Conservation (phyloP, 257 asterid species). For the Primulina huaijiensis region DNA sequence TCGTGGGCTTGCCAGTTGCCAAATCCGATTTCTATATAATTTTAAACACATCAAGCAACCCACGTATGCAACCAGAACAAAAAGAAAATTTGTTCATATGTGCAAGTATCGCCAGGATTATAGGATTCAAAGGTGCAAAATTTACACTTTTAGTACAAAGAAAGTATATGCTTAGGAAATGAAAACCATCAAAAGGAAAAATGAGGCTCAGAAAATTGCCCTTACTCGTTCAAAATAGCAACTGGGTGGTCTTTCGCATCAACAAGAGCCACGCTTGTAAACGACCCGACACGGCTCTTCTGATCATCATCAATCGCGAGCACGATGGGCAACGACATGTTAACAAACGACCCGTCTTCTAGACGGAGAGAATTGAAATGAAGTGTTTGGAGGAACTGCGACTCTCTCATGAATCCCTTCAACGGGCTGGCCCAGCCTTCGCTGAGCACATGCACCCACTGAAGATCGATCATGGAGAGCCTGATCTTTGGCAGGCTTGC, state of each 20-base stretch:
- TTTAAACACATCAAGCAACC: neutral
- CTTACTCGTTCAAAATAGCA: constrained; percentile 77
- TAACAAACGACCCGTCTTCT: constrained; percentile 65
- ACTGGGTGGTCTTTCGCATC: constrained; percentile 43
- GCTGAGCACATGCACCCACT: constrained; percentile 96
- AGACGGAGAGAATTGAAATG: constrained; percentile 85
- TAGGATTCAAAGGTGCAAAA: neutral
- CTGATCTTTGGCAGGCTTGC: constrained; percentile 51
- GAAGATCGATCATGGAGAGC: constrained; percentile 70
- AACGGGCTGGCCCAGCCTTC: constrained; percentile 99
- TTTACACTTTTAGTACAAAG: neutral
- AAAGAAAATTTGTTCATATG: neutral
- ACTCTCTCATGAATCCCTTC: constrained; percentile 88
- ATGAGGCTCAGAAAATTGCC: constrained; percentile 5
- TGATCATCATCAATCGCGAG: constrained; percentile 76
- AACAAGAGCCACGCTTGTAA: constrained; percentile 65
- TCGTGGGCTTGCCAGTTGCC: neutral
- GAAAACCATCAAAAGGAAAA: neutral
- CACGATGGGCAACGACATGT: constrained; percentile 95
- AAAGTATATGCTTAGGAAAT: neutral
- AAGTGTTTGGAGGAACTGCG: constrained; percentile 99
- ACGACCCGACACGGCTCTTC: constrained; percentile 56
- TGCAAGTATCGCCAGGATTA: neutral
- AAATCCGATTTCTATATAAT: neutral
- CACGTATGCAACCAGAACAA: neutral